phyloP scores from a whole-genome alignment of 1,284 basidiomycete genomes.

The Sparassis latifolia region DNA sequence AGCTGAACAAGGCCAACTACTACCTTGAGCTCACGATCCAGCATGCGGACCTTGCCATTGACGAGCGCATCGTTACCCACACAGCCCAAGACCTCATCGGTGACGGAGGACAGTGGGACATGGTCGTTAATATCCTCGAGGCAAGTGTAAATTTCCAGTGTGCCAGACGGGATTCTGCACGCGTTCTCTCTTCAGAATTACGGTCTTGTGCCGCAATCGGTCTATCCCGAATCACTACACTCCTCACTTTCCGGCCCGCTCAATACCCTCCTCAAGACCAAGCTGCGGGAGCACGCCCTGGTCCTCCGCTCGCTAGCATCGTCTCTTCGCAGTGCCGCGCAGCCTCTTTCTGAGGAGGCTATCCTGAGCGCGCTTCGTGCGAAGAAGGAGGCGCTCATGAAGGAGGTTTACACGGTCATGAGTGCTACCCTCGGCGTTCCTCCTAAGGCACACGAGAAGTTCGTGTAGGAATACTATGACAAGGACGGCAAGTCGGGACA shows the following conservation, averaged over 20 bases:
- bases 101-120: constrained; percentile 95
- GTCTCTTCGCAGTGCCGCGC: constrained; percentile 33
- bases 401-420: constrained; percentile 84
- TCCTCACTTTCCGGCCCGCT: constrained; percentile 72
- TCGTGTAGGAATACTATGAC: constrained; percentile 89
- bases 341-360: constrained; percentile 34
- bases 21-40: constrained; percentile 88
- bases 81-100: constrained; percentile 76
- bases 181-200: constrained; percentile 46
- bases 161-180: background rate
- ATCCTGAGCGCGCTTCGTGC: constrained; percentile 50
- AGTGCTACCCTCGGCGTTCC: constrained; percentile 83
- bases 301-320: constrained; percentile 64
- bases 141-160: constrained; percentile 23
- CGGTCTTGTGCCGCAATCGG: constrained; percentile 74
- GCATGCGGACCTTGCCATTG: constrained; percentile 73
- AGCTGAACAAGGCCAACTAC: constrained; percentile 93
- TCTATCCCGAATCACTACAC: constrained; percentile 86
- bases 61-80: constrained; percentile 77
- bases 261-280: constrained; percentile 78
- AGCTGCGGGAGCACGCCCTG: constrained; percentile 87
- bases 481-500: constrained; percentile 70
- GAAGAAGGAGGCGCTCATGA: constrained; percentile 81
- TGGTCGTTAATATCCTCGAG: constrained; percentile 84
- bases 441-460: constrained; percentile 62